These are phyloP conservation scores for Scleroderma bovista DNA, from an alignment of 768 basidiomycete species.

Conservation along the genomic window DNA sequence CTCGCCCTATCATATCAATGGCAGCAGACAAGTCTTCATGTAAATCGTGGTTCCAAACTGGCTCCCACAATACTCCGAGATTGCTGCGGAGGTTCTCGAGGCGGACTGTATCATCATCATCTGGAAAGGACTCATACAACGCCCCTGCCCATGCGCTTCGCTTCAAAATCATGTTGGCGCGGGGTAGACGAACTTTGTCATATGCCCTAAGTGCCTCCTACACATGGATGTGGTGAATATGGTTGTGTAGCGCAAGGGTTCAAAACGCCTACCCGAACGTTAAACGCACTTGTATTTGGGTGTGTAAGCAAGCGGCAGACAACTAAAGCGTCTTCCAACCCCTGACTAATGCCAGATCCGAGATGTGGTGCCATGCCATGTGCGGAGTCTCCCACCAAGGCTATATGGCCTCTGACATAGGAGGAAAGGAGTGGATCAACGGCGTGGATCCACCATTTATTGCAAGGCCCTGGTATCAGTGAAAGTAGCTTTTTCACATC, in stretches of 20 bases:
- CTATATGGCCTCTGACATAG: conserved; percentile 42
- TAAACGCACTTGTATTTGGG: conserved; percentile 32
- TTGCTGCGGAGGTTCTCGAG: conserved; percentile 29
- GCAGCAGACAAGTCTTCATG: conserved; percentile 34
- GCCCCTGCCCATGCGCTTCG: conserved; percentile 38
- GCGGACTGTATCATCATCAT: conserved; percentile 27
- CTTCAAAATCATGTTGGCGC: conserved; percentile 45
- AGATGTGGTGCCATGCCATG: conserved; percentile 58
- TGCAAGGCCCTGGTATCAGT: conserved; percentile 39
- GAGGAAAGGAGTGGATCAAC: conserved; percentile 40
- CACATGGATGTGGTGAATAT: neutral
- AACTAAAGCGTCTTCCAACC: conserved; percentile 49
- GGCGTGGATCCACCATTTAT: conserved; percentile 49
- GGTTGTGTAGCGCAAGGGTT: neutral
- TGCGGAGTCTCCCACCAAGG: conserved; percentile 52
- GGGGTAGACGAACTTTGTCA: conserved; percentile 38
- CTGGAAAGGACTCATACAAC: conserved; percentile 28
- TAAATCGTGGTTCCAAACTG: conserved; percentile 47
- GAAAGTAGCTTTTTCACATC: conserved; percentile 38
- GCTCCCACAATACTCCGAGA: conserved; percentile 38
- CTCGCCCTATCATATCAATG: conserved; percentile 13
- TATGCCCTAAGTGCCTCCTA: conserved; percentile 46
- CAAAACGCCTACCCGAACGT: conserved; percentile 34
- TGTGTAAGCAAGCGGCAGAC: conserved; percentile 42
- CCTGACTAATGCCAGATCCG: conserved; percentile 55